These are phyloP conservation scores for Forsythia viridissima DNA, from an alignment of 257 asterid species.

Conservation along the genomic window DNA sequence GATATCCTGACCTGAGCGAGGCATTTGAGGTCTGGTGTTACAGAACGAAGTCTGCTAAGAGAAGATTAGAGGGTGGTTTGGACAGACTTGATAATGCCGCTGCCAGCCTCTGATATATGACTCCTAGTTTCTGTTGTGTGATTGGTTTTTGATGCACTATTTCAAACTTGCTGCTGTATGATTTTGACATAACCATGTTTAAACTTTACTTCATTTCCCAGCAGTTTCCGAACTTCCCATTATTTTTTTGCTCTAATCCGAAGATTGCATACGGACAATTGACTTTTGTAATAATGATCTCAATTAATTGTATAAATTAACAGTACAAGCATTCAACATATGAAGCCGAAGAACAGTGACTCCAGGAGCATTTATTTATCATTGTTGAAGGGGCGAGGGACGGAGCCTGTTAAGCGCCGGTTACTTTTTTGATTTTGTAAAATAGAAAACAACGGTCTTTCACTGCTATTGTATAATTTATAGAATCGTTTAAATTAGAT, in stretches of 20 bases:
- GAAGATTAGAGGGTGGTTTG: slow-evolving; percentile 59
- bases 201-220: neutral
- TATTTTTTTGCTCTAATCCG: neutral
- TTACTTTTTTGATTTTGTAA: neutral
- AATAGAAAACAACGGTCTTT: no score
- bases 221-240: neutral
- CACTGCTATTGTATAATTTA: neutral
- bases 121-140: neutral
- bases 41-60: slow-evolving; percentile 72
- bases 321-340: neutral
- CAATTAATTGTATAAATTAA: neutral
- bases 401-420: neutral
- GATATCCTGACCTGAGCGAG: slow-evolving; percentile 80
- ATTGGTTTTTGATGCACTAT: neutral
- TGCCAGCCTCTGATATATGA: slow-evolving; percentile 35
- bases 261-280: neutral
- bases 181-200: neutral
- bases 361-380: no score
- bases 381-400: no score
- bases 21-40: slow-evolving; percentile 89
- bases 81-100: slow-evolving; percentile 34
- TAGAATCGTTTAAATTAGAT: no score
- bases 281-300: neutral
- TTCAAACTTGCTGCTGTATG: neutral
- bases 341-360: neutral